Base-by-base conservation (phyloP, 768 basidiomycete genomes). In the Termitomyces sp. region DNA sequence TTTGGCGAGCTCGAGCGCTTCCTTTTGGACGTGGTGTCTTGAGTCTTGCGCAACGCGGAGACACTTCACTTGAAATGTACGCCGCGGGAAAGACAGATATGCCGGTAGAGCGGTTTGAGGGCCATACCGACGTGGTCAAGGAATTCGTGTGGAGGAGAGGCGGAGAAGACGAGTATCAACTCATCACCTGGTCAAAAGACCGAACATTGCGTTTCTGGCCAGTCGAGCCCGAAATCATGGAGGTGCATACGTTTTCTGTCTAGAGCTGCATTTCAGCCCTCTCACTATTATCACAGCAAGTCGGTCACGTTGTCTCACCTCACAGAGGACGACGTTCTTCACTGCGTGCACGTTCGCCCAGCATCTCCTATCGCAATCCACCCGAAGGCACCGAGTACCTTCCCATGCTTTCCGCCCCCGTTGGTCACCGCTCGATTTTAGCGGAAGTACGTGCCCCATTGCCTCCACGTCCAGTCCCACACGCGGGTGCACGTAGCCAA, bases 101-200 rank as follows among this genome's bases (percentile, higher is more conserved):
- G 10, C 86, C 88, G 1, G 85, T 93, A 5, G 86, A 91, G 65
- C 76, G 79, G 7, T 96, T 96, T 65, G 89, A 92, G 66, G 95
- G 94, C 0, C 94, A 96, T 73, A 83, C 86, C 0, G 94, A 96
- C 64, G 93, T 95, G 2, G 96, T 98, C 20, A 97, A 96, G 69
- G 96, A 99, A 74, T 99, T 96, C 71, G 95, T 99, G 1, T 99
- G 97, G 97, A 79, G 97, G 62, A 85, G 81, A 68, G 83, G 88
- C 2, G 82, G 81, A 5, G 67, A 75, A 63, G 78, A 79, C 46
- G 82, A 85, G 45, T 88, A 86, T 69, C 86, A 86, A 66, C 77
- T 86, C 2, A 83, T 85, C 42, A 85, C 83, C 1, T 85, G 83
- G 83, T 92, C 93, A 1, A 96, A 94, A 71, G 97, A 98, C 69